Conservation (phyloP, 164 flowering plant species). For the Nymphaea thermarum region DNA sequence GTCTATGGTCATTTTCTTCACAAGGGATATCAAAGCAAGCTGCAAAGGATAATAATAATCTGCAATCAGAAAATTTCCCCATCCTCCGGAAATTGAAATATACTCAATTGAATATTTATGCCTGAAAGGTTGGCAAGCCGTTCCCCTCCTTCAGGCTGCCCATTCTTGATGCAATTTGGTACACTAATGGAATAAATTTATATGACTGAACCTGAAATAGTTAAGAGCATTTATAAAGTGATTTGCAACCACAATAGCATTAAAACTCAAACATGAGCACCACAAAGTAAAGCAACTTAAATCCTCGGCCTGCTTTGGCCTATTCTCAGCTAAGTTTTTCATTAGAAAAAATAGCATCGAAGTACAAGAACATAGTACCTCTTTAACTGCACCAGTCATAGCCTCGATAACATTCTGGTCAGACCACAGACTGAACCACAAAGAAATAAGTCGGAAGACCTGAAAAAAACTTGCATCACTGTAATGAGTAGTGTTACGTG, state of each 20-base stretch:
- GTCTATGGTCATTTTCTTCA: constrained; percentile 91
- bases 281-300: too few species aligned
- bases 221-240: neutral
- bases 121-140: constrained; percentile 71
- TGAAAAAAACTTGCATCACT: constrained; percentile 13
- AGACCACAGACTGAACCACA: constrained; percentile 88
- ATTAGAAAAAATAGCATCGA: too few species aligned
- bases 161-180: constrained; percentile 97
- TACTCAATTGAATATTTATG: constrained; percentile 5
- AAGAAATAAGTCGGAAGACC: constrained; percentile 89
- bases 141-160: constrained; percentile 67
- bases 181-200: constrained; percentile 80
- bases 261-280: neutral
- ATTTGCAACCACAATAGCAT: neutral
- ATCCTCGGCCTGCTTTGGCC: too few species aligned
- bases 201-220: constrained; percentile 71
- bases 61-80: neutral
- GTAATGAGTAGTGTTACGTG: too few species aligned
- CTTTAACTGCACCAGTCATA: constrained; percentile 65
- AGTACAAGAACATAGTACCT: constrained; percentile 30
- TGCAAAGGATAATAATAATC: constrained; percentile 17
- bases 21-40: constrained; percentile 88
- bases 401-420: constrained; percentile 52
- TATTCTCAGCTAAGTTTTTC: too few species aligned
- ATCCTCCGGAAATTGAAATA: neutral